Evolutionary conservation across 208 protist species (phyloP).

Genomic region (Vickermania spadyakhi): DNA sequence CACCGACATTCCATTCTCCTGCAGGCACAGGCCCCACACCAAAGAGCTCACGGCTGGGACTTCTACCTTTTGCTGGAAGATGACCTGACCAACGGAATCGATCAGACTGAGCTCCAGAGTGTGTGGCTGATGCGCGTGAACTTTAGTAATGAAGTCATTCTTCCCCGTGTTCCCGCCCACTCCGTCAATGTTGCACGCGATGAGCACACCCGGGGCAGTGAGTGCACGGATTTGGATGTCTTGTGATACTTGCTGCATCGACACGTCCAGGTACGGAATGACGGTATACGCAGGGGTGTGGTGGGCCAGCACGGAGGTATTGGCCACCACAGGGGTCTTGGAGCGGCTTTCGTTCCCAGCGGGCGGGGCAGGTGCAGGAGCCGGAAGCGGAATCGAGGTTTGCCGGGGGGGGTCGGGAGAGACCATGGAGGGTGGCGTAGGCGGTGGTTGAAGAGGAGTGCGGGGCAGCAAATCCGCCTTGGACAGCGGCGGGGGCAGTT

Average conservation of each 20-base stretch:
- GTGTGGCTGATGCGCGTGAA: conserved; percentile 31
- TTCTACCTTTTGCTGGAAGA: conserved; percentile 66
- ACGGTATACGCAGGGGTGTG: not conserved
- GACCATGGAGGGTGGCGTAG: not conserved
- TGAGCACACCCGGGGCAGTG: conserved; percentile 36
- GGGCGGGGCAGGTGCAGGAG: conserved; percentile 1
- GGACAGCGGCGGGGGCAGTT: not conserved
- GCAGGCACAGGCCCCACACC: conserved; percentile 51
- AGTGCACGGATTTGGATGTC: conserved; percentile 46
- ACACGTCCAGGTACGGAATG: conserved; percentile 47
- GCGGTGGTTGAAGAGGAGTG: not conserved
- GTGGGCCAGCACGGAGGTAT: not conserved
- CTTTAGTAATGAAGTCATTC: conserved; percentile 42
- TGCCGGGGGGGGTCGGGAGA: not conserved
- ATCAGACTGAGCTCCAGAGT: conserved; percentile 50
- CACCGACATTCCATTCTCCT: conserved; percentile 43
- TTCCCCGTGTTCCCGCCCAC: conserved; percentile 36
- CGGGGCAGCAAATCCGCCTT: not conserved
- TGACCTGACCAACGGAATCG: conserved; percentile 28
- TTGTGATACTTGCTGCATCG: conserved; percentile 31
- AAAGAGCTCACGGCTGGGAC: conserved; percentile 33
- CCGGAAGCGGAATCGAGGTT: not conserved
- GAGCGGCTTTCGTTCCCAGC: not conserved
- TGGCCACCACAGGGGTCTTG: not conserved
- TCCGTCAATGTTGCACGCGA: conserved; percentile 69